A percentile compares a stretch with the other conserved stretches of the same genome.
These are phyloP conservation scores for Marsdenia floribunda DNA, from an alignment of 257 asterid genomes.

Conservation along the genomic window DNA sequence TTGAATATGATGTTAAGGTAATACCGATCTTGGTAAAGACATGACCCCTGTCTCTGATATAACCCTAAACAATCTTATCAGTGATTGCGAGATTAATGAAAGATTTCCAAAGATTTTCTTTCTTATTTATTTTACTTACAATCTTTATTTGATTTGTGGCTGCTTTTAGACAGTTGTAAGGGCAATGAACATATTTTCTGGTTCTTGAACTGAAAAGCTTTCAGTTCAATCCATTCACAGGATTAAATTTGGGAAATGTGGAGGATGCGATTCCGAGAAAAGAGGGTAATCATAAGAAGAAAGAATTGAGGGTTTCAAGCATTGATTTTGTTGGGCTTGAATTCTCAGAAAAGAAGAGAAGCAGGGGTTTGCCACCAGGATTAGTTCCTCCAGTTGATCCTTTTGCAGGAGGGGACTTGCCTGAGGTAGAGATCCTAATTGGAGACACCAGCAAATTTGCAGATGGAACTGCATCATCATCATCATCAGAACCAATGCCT, in stretches of 20 bases:
- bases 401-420: slow-evolving; percentile 54
- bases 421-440: slow-evolving; percentile 76
- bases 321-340: slow-evolving; percentile 83
- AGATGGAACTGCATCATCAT: slow-evolving; percentile 20
- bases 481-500: slow-evolving; percentile 18
- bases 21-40: neutral
- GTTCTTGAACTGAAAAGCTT: slow-evolving; percentile 7
- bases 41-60: neutral
- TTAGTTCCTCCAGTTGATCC: slow-evolving; percentile 55
- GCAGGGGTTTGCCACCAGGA: slow-evolving; percentile 75
- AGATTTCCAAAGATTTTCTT: neutral
- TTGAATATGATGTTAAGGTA: neutral
- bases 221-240: slow-evolving; percentile 27
- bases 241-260: slow-evolving; percentile 32
- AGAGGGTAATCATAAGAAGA: slow-evolving; percentile 28
- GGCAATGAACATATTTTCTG: neutral
- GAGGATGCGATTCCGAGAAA: slow-evolving; percentile 26
- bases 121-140: neutral
- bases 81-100: neutral
- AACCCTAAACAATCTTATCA: neutral
- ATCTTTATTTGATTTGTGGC: neutral
- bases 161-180: neutral
- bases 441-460: slow-evolving; percentile 71
- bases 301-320: slow-evolving; percentile 43
- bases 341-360: slow-evolving; percentile 71